Conservation (phyloP, 306 rosid genomes). For the Pachyrhizus erosus region DNA sequence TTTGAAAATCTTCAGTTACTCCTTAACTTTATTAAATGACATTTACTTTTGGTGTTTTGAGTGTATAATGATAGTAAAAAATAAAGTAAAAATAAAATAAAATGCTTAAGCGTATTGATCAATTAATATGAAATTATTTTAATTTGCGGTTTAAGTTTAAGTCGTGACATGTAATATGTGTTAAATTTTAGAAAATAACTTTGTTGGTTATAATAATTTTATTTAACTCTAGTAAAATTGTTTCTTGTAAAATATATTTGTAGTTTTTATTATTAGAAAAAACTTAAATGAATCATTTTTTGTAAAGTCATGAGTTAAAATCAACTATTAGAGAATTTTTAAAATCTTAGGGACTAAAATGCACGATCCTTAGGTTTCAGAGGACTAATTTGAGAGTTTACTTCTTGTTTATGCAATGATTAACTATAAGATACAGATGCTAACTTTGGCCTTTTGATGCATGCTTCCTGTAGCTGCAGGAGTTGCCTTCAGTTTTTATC, state of each 20-base stretch:
- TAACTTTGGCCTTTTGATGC: conserved; percentile 26
- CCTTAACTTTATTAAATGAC: background rate
- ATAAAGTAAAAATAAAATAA: no score
- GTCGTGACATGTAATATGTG: no score
- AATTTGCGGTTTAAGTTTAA: no score
- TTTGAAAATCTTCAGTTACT: background rate
- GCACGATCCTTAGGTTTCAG: background rate
- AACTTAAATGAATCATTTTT: background rate
- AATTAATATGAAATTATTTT: no score
- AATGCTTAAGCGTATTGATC: no score
- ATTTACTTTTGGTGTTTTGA: background rate
- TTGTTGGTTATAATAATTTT: no score
- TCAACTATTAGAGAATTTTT: background rate
- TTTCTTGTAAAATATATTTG: no score
- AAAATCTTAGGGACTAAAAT: background rate
- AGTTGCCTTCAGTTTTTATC: conserved; percentile 71
- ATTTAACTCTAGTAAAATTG: no score
- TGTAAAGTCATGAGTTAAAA: background rate
- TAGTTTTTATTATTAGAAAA: no score
- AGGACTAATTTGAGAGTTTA: background rate
- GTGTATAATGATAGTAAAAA: no score
- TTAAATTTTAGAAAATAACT: no score
- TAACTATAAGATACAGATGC: background rate
- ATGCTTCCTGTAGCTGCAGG: conserved; percentile 64
- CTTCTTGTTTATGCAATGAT: conserved; percentile 2